phyloP scores from a whole-genome alignment of 768 basidiomycete species.

The Lactarius vividus region DNA sequence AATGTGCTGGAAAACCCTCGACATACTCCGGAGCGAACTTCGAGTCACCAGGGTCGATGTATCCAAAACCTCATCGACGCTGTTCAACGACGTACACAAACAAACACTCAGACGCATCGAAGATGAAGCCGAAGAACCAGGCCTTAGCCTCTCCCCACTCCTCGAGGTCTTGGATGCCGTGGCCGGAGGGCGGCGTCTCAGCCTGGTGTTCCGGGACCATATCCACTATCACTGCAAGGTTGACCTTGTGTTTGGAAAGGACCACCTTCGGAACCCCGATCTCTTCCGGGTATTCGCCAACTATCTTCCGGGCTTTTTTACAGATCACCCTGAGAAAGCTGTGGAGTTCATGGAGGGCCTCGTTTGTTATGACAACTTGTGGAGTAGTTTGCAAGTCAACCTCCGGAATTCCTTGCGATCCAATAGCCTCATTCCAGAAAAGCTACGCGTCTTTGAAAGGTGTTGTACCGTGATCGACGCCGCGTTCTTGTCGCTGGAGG shows the following conservation, averaged over 20 bases:
- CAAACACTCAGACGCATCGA: background rate
- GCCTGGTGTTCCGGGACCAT: background rate
- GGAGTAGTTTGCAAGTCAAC: conserved; percentile 1
- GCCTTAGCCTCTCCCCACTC: background rate
- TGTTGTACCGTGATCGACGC: conserved; percentile 11
- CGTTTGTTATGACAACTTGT: conserved; percentile 7
- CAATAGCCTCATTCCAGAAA: background rate
- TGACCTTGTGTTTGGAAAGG: conserved; percentile 8
- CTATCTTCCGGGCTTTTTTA: conserved; percentile 4
- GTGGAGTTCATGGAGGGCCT: background rate
- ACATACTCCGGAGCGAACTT: conserved; percentile 8
- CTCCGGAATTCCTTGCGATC: conserved; percentile 2
- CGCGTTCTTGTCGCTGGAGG: background rate
- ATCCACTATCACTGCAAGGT: background rate
- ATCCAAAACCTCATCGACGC: background rate
- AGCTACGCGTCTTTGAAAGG: conserved; percentile 1
- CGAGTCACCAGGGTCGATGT: background rate
- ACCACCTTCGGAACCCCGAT: conserved; percentile 7
- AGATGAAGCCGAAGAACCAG: background rate
- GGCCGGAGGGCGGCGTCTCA: background rate
- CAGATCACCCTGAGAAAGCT: background rate
- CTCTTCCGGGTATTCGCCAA: conserved; percentile 6
- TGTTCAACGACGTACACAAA: background rate
- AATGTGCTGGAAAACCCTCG: conserved; percentile 15
- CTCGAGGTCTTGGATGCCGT: background rate